Percentiles rank a stretch among this genome's conserved stretches.
Evolutionary conservation across 805 yeast genomes (phyloP).

Genomic region (Maudiozyma saulgeensis): DNA sequence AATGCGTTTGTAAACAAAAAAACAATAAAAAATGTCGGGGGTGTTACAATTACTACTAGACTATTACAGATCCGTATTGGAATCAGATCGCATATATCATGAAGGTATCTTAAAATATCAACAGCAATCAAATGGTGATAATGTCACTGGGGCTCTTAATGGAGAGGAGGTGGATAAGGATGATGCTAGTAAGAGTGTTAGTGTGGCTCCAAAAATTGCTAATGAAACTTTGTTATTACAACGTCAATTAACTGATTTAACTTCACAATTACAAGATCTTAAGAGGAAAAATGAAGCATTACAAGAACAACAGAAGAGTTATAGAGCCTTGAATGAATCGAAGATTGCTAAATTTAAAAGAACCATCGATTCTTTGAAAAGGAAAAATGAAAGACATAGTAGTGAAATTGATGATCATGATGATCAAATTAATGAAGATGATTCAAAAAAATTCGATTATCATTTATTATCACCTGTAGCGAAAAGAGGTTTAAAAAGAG

Average conservation of each 20-base stretch:
- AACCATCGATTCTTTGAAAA: slow-evolving; percentile 20
- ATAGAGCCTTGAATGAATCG: slow-evolving; percentile 21
- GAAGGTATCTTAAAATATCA: not conserved
- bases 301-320: slow-evolving; percentile 27
- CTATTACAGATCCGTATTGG: slow-evolving; percentile 23
- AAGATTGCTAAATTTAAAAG: slow-evolving; percentile 28
- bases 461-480: slow-evolving; percentile 22
- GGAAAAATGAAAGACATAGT: not conserved
- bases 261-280: slow-evolving; percentile 24
- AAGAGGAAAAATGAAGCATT: slow-evolving; percentile 25
- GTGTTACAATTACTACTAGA: slow-evolving; percentile 18
- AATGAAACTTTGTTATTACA: slow-evolving; percentile 30
- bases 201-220: slow-evolving; percentile 9
- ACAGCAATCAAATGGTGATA: not conserved
- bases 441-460: slow-evolving; percentile 7
- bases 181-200: not conserved
- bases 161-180: not conserved
- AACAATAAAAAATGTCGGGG: slow-evolving; percentile 12
- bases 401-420: not conserved
- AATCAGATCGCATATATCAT: slow-evolving; percentile 20
- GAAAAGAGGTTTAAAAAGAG: slow-evolving; percentile 4
- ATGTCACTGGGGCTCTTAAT: too few species aligned
- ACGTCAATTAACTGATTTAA: slow-evolving; percentile 28
- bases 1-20: too few species aligned
- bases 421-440: slow-evolving; percentile 9